Base-by-base conservation (phyloP, 2,329 filamentous ascomycete genomes). In the Onygenales sp. region DNA sequence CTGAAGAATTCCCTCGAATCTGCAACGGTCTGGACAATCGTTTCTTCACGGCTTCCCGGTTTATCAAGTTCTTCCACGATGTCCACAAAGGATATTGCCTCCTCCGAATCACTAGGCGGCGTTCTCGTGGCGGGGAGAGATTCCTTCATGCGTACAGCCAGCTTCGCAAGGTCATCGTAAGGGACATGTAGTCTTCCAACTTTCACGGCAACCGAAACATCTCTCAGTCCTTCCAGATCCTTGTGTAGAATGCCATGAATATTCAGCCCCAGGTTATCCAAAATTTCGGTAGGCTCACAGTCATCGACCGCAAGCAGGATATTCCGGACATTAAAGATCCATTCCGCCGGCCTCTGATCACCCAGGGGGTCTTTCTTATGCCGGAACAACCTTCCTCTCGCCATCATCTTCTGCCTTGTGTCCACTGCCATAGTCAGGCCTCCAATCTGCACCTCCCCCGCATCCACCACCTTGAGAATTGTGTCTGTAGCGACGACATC, bases 1-100 rank as follows among this genome's bases (percentile, higher is more conserved):
- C 87, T 88, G 53, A 91, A 80, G 65, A 98, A 93, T 58, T 95
- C 90, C 63, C 91, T 92, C 0, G 90, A 95, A 64, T 96, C 91
- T 0, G 91, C 91, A 0, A 96, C 87, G 0, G 87, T 86, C 66
- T 88, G 86, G 53, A 91, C 84, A 54, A 95, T 78, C 33, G 82
- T 78, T 52, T 88, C 83, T 58, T 82, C 79, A 57, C 70, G 78
- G 60, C 75, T 87, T n/a, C 82, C 84, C 7, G 86, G 83, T 35
- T 79, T 75, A 36, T 86, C 84, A 17, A 87, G 68, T 64, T 94
- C 89, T 64, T 87, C 84, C 43, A 88, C 80, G n/a, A 90, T 78
- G 63, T 87, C 83, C 38, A 80, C 78, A 54, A 93, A 78, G 10
- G 85, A 83, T 7, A 87, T 78, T 33, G 87, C 82, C 31, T 70